A percentile compares a stretch with the other conserved stretches of the same genome.
phyloP scores from a whole-genome alignment of 225 moss, liverwort and hornwort genomes.

The Asterella californica region DNA sequence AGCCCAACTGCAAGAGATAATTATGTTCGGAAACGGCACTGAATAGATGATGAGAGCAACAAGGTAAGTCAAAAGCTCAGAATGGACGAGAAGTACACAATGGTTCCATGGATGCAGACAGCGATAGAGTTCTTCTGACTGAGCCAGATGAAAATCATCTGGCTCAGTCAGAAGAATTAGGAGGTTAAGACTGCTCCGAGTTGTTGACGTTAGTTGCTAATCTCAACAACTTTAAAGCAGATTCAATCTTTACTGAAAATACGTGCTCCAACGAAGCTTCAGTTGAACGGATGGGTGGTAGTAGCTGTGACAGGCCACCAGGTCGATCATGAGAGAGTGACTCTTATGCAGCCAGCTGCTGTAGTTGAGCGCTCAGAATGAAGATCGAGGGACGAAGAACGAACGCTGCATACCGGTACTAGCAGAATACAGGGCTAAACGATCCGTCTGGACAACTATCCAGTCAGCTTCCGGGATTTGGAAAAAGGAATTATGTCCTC shows the following conservation, averaged over 20 bases:
- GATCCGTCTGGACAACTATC: too few species aligned
- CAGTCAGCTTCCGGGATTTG: too few species aligned
- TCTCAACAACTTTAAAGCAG: not conserved
- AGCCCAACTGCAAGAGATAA: not conserved
- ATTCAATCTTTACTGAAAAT: not conserved
- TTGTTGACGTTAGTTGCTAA: not conserved
- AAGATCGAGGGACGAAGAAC: too few species aligned
- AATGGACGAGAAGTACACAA: not conserved
- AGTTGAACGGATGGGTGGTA: not conserved
- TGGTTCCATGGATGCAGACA: not conserved
- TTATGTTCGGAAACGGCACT: not conserved
- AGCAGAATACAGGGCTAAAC: too few species aligned
- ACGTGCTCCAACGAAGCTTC: not conserved
- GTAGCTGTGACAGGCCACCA: not conserved
- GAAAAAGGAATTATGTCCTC: too few species aligned
- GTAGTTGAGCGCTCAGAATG: too few species aligned
- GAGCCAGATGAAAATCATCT: too few species aligned
- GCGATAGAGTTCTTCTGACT: not conserved
- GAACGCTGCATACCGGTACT: too few species aligned
- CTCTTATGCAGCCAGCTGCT: too few species aligned
- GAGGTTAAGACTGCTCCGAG: not conserved
- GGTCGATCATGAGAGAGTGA: too few species aligned
- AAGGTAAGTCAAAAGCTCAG: not conserved
- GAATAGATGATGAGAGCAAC: not conserved
- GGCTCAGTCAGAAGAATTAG: not conserved